Conservation (phyloP, 805 yeast species). For the Sungouiozyma intestinalis region DNA sequence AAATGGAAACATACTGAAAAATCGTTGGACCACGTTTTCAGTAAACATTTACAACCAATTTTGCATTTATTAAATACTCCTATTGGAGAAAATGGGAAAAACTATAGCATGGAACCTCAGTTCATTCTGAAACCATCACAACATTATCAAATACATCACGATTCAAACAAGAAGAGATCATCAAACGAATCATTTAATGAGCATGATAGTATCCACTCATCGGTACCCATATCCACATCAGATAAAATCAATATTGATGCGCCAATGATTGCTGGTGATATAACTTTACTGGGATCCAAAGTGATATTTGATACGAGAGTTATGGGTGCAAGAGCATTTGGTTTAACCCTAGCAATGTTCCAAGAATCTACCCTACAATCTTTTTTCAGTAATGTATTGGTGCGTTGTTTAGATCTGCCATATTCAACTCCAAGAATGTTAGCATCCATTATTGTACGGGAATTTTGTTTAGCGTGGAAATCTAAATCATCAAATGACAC, state of each 20-base stretch:
- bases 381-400: constrained; percentile 30
- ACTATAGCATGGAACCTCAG: constrained; percentile 71
- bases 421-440: constrained; percentile 77
- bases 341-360: constrained; percentile 47
- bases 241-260: constrained; percentile 80
- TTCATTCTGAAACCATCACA: constrained; percentile 66
- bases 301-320: constrained; percentile 65
- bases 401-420: constrained; percentile 41
- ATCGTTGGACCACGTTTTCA: constrained; percentile 42
- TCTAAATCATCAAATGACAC: constrained; percentile 6
- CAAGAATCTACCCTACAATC: constrained; percentile 31
- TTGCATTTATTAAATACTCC: constrained; percentile 78
- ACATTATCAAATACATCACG: constrained; percentile 23
- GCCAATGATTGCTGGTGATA: constrained; percentile 86
- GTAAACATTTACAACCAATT: constrained; percentile 48
- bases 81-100: constrained; percentile 83
- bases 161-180: constrained; percentile 25
- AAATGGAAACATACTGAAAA: constrained; percentile 27
- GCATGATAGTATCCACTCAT: constrained; percentile 39
- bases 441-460: constrained; percentile 59
- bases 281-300: constrained; percentile 70
- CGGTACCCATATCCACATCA: constrained; percentile 25
- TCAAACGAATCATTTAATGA: constrained; percentile 19
- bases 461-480: constrained; percentile 37
- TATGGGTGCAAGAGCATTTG: constrained; percentile 66